Evolutionary conservation across 495 filamentous ascomycete species (phyloP).

Genomic region (Hypomontagnella submonticulosa): DNA sequence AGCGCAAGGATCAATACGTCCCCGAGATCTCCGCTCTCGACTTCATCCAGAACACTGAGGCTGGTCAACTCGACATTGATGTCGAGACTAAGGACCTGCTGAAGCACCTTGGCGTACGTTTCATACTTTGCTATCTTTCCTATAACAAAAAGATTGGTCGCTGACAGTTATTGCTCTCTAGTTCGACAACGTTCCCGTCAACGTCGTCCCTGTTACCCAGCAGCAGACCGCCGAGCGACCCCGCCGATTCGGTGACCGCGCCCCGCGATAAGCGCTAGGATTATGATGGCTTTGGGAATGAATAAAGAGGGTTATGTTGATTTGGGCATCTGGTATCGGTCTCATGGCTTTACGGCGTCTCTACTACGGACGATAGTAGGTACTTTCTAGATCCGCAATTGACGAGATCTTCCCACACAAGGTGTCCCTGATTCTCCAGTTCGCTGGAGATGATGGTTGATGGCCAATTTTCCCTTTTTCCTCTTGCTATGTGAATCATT

Average conservation of each 20-base stretch:
- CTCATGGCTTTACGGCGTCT: conserved; percentile 60
- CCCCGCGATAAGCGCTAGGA: conserved; percentile 55
- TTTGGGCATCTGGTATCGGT: conserved; percentile 56
- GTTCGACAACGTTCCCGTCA: conserved; percentile 98
- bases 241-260: conserved; percentile 59
- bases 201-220: conserved; percentile 87
- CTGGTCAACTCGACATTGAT: conserved; percentile 93
- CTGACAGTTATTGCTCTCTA: conserved; percentile 51
- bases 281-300: conserved; percentile 26
- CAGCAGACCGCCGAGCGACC: conserved; percentile 84
- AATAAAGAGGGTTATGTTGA: conserved; percentile 39
- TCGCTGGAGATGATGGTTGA: conserved; percentile 83
- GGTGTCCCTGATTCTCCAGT: conserved; percentile 88
- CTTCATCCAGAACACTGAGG: conserved; percentile 90
- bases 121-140: background rate
- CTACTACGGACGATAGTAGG: conserved; percentile 56
- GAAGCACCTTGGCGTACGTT: conserved; percentile 96
- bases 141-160: conserved; percentile 30
- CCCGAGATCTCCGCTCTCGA: conserved; percentile 98
- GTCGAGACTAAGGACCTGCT: conserved; percentile 97
- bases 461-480: conserved; percentile 72
- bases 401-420: conserved; percentile 71
- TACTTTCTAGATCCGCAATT: conserved; percentile 63
- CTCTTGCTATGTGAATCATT: conserved; percentile 29
- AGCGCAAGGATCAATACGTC: conserved; percentile 99